Conservation (phyloP, 345 rosid genomes). For the Rubroshorea leprosula region DNA sequence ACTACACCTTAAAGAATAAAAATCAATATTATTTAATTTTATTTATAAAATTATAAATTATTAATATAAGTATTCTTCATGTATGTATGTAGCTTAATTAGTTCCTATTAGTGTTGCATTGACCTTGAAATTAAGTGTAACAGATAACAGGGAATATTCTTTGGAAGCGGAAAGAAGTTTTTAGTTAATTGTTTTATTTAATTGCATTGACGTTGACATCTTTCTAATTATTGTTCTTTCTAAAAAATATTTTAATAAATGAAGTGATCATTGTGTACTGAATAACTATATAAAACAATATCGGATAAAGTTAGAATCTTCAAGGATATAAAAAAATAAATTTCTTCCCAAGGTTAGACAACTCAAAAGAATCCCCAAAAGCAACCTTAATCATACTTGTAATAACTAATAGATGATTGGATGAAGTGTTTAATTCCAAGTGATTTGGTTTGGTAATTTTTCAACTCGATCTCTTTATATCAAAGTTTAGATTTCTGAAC, state of each 20-base stretch:
- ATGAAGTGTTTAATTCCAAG: too few species aligned
- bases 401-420: too few species aligned
- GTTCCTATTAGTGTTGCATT: not conserved
- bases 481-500: too few species aligned
- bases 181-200: not conserved
- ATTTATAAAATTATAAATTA: too few species aligned
- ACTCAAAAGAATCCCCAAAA: too few species aligned
- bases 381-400: too few species aligned
- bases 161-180: not conserved
- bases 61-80: not conserved
- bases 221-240: not conserved
- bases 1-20: not conserved
- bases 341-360: too few species aligned
- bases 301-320: too few species aligned
- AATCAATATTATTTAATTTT: not conserved
- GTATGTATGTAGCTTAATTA: not conserved
- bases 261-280: not conserved
- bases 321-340: too few species aligned
- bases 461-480: too few species aligned
- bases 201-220: not conserved
- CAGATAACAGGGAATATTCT: not conserved
- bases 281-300: not conserved
- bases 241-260: too few species aligned
- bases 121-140: not conserved
- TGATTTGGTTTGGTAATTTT: too few species aligned